Percentiles rank a stretch among this genome's conserved stretches.
These are phyloP conservation scores for Pharus latifolius DNA, from an alignment of 176 grass and related monocot species.

Conservation along the genomic window DNA sequence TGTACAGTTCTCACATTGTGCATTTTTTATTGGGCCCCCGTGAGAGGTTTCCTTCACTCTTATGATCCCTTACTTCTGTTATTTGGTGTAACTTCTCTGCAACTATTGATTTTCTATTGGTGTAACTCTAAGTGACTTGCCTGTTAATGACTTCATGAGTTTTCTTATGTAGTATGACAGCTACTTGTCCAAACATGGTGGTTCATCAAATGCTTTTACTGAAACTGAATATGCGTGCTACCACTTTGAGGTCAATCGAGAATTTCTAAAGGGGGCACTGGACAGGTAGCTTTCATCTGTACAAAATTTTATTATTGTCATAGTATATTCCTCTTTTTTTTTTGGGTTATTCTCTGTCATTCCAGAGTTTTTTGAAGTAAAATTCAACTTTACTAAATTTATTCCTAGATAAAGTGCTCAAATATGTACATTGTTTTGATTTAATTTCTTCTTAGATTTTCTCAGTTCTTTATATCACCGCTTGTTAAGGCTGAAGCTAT, in stretches of 20 bases:
- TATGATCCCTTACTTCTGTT: not conserved
- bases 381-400: not conserved
- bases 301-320: not conserved
- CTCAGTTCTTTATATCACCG: constrained; percentile 94
- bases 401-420: constrained; percentile 6
- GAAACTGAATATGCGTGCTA: constrained; percentile 96
- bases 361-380: constrained; percentile 1
- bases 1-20: not conserved
- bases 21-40: not conserved
- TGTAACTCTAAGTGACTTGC: not conserved
- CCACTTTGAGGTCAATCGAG: constrained; percentile 78
- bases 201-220: constrained; percentile 90
- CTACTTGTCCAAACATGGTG: constrained; percentile 92
- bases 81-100: not conserved
- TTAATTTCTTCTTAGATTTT: constrained; percentile 64
- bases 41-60: not conserved
- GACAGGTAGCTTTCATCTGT: constrained; percentile 49
- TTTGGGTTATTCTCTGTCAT: constrained; percentile 25
- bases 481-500: constrained; percentile 94
- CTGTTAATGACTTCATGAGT: constrained; percentile 4
- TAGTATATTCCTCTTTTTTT: too few relatives aligned
- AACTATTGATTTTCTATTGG: not conserved
- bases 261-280: constrained; percentile 78
- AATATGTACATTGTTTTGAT: constrained; percentile 20
- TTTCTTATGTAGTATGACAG: constrained; percentile 72